Conservation (phyloP, 1,284 basidiomycete species). For the Pisolithus thermaeus region DNA sequence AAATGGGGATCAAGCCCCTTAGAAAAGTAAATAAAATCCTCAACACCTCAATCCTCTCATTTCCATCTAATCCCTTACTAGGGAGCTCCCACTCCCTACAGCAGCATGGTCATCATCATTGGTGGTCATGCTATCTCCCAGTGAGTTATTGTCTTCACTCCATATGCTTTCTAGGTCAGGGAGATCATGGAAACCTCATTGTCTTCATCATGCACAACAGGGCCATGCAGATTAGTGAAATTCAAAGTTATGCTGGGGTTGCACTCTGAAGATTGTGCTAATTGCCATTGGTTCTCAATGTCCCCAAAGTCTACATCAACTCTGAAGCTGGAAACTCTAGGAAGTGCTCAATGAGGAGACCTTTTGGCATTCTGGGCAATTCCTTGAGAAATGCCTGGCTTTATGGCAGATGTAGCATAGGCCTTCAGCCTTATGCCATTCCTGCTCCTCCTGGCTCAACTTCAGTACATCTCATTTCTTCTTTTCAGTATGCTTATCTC, state of each 20-base stretch:
- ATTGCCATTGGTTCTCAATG: neutral
- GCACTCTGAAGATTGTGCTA: neutral
- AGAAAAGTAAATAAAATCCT: no score
- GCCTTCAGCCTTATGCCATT: neutral
- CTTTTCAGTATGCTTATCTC: no score
- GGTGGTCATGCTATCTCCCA: neutral
- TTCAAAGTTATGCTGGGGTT: neutral
- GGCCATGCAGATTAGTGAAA: neutral
- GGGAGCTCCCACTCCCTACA: no score
- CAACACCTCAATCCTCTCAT: no score
- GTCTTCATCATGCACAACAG: neutral
- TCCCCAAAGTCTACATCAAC: neutral
- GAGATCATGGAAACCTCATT: neutral
- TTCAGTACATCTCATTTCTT: neutral
- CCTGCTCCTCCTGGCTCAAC: neutral
- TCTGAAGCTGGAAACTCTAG: neutral
- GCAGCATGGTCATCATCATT: neutral
- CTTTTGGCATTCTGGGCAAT: neutral
- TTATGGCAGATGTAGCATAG: neutral
- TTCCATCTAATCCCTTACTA: no score
- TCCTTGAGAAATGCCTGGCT: neutral
- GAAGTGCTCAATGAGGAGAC: neutral
- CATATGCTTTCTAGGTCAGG: no score
- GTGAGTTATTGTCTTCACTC: neutral
- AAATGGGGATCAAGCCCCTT: no score